phyloP scores from a whole-genome alignment of 805 yeast genomes.

The Saturnispora kantuleensis region DNA sequence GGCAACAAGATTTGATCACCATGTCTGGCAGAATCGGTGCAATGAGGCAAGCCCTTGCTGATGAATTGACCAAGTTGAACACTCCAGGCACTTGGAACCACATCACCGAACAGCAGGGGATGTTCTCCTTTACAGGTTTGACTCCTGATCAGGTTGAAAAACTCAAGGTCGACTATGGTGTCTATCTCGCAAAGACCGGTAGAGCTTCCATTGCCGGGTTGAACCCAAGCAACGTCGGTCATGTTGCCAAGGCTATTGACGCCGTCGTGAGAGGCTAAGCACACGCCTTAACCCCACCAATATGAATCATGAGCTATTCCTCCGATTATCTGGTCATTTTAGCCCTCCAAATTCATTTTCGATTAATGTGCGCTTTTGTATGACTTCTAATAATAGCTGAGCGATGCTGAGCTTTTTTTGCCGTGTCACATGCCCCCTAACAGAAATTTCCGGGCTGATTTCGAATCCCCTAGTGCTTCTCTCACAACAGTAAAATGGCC shows the following conservation, averaged over 20 bases:
- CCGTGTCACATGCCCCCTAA: too few relatives aligned
- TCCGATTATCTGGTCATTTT: background rate
- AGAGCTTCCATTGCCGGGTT: conserved; percentile 93
- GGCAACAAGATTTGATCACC: conserved; percentile 75
- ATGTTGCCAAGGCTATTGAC: conserved; percentile 75
- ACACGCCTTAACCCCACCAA: background rate
- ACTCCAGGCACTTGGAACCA: conserved; percentile 95
- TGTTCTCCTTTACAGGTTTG: conserved; percentile 94
- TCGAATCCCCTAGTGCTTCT: too few relatives aligned
- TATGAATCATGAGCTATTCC: background rate
- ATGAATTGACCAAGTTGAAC: conserved; percentile 44
- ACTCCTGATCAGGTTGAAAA: conserved; percentile 64
- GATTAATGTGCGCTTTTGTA: too few relatives aligned
- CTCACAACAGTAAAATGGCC: background rate
- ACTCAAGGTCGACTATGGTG: conserved; percentile 67
- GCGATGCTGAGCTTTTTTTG: too few relatives aligned
- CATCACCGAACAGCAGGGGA: conserved; percentile 83
- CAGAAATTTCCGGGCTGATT: too few relatives aligned
- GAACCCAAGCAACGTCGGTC: conserved; percentile 64
- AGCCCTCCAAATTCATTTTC: too few relatives aligned
- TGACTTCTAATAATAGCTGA: too few relatives aligned
- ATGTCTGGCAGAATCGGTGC: conserved; percentile 77
- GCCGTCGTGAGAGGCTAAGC: conserved; percentile 44
- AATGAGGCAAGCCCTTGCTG: conserved; percentile 67
- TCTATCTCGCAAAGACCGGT: conserved; percentile 74